Evolutionary conservation across 2,329 filamentous ascomycete genomes (phyloP).

Genomic region (Penicillium brevicompactum): DNA sequence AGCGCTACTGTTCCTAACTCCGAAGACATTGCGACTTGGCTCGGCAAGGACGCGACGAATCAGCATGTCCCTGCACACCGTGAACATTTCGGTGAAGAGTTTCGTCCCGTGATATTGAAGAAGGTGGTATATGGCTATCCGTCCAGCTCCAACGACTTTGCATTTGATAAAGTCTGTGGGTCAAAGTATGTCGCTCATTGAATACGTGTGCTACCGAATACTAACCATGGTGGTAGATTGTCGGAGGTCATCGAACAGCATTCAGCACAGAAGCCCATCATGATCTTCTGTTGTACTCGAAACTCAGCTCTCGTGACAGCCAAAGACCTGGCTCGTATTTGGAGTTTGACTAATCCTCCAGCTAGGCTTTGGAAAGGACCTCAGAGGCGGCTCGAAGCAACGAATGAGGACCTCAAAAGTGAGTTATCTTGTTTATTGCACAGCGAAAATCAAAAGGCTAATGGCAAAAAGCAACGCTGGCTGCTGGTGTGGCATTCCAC

Average conservation of each 20-base stretch:
- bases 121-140: slow-evolving; percentile 77
- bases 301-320: slow-evolving; percentile 71
- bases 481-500: slow-evolving; percentile 74
- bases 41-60: slow-evolving; percentile 66
- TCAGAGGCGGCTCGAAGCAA: slow-evolving; percentile 51
- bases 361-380: slow-evolving; percentile 68
- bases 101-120: slow-evolving; percentile 74
- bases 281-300: slow-evolving; percentile 81
- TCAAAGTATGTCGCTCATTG: slow-evolving; percentile 48
- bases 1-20: slow-evolving; percentile 85
- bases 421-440: slow-evolving; percentile 14
- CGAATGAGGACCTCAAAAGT: slow-evolving; percentile 64
- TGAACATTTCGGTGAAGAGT: slow-evolving; percentile 76
- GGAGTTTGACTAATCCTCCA: slow-evolving; percentile 53
- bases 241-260: slow-evolving; percentile 67
- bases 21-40: slow-evolving; percentile 76
- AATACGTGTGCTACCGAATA: neutral
- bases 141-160: slow-evolving; percentile 68
- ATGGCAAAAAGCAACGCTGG: slow-evolving; percentile 43
- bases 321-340: slow-evolving; percentile 66
- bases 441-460: slow-evolving; percentile 8
- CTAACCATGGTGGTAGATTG: slow-evolving; percentile 51
- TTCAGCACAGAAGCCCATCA: slow-evolving; percentile 71
- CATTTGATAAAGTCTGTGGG: slow-evolving; percentile 72
- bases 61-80: slow-evolving; percentile 64